phyloP scores from a whole-genome alignment of 2,329 filamentous ascomycete species.

The Sporothrix schenckii region DNA sequence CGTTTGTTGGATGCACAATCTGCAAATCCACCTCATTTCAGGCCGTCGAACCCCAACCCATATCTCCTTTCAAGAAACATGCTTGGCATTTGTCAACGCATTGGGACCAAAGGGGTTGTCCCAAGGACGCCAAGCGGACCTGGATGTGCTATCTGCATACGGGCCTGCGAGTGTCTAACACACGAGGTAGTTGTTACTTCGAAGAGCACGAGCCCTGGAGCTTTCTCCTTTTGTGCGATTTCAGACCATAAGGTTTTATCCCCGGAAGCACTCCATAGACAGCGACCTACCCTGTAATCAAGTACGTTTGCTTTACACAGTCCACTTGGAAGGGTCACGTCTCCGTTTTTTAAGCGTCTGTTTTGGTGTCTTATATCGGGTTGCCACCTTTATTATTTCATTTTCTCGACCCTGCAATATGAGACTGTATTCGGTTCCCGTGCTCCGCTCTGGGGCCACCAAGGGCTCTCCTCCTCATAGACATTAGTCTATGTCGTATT shows the following conservation, averaged over 20 bases:
- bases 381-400: no score
- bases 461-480: not conserved
- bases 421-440: not conserved
- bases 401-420: not conserved
- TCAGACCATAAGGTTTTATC: not conserved
- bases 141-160: not conserved
- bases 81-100: not conserved
- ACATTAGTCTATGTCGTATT: not conserved
- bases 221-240: not conserved
- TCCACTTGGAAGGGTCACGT: not conserved
- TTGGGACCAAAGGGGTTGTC: not conserved
- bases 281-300: not conserved
- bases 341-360: no score
- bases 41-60: slow-evolving; percentile 13
- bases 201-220: slow-evolving; percentile 6
- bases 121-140: not conserved
- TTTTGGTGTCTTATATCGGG: not conserved
- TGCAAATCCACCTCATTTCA: not conserved
- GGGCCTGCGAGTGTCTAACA: no score
- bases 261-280: not conserved
- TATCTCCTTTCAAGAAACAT: not conserved
- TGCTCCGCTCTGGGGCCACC: not conserved
- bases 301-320: not conserved
- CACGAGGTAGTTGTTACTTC: not conserved
- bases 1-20: not conserved